phyloP scores from a whole-genome alignment of 2,329 filamentous ascomycete genomes.

The Diaporthe sp. region DNA sequence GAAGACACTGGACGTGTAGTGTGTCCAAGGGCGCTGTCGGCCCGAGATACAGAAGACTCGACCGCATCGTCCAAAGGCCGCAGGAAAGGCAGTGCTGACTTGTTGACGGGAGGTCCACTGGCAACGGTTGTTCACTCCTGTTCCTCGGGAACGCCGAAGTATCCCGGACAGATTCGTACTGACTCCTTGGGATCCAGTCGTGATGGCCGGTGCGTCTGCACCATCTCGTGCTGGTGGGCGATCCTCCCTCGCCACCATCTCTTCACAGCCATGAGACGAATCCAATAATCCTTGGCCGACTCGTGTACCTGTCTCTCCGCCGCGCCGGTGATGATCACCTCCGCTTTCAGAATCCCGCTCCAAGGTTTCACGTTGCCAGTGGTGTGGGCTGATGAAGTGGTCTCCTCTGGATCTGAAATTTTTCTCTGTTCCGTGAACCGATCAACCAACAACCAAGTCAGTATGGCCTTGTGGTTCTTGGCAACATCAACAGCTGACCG shows the following conservation, averaged over 20 bases:
- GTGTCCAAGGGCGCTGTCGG: background rate
- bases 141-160: background rate
- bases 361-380: background rate
- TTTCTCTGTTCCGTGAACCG: slow-evolving; percentile 1
- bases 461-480: background rate
- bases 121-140: background rate
- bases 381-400: too few relatives aligned
- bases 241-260: background rate
- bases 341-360: background rate
- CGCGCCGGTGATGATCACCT: background rate
- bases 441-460: background rate
- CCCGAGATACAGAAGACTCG: rapidly evolving
- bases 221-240: background rate
- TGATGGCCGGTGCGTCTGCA: background rate
- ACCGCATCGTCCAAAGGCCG: background rate
- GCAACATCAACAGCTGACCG: background rate
- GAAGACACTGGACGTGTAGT: background rate
- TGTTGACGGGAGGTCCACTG: background rate
- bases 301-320: background rate
- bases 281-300: background rate
- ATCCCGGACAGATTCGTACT: background rate
- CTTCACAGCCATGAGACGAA: slow-evolving; percentile 4
- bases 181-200: background rate
- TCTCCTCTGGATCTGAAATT: background rate
- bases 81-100: background rate